phyloP scores from a whole-genome alignment of 257 asterid species.

The Nicotiana obtusifolia region DNA sequence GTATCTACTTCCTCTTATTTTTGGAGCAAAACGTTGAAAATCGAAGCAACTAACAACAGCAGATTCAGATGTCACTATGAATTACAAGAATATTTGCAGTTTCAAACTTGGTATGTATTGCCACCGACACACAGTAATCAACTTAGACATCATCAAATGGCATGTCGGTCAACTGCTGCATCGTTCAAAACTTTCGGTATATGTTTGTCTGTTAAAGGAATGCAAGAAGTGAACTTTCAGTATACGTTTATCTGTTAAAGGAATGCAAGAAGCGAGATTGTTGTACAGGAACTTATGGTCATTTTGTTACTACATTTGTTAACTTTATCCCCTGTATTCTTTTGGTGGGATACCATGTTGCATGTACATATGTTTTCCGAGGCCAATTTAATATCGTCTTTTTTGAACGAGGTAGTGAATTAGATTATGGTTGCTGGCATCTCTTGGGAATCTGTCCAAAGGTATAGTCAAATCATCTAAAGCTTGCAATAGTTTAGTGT shows the following conservation, averaged over 20 bases:
- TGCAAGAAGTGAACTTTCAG: neutral
- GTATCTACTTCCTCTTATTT: too few species aligned
- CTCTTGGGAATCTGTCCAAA: too few species aligned
- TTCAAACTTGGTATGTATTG: neutral
- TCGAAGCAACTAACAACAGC: neutral
- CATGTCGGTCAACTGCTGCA: neutral
- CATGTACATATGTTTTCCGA: too few species aligned
- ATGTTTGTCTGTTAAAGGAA: neutral
- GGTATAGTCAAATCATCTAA: too few species aligned
- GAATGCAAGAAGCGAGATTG: neutral
- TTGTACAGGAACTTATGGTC: constrained; percentile 4
- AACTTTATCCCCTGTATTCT: neutral
- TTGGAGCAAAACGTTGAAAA: neutral
- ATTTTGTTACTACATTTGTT: neutral
- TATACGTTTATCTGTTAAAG: neutral
- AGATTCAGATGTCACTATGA: neutral
- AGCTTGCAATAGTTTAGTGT: too few species aligned
- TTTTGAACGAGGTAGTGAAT: too few species aligned
- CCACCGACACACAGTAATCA: neutral
- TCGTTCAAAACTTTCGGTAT: neutral
- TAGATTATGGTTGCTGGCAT: too few species aligned
- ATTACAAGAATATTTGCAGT: neutral
- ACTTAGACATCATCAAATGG: neutral
- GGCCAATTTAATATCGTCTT: too few species aligned
- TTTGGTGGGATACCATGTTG: neutral